Evolutionary conservation across 345 rosid species (phyloP).

Genomic region (Turnera subulata): DNA sequence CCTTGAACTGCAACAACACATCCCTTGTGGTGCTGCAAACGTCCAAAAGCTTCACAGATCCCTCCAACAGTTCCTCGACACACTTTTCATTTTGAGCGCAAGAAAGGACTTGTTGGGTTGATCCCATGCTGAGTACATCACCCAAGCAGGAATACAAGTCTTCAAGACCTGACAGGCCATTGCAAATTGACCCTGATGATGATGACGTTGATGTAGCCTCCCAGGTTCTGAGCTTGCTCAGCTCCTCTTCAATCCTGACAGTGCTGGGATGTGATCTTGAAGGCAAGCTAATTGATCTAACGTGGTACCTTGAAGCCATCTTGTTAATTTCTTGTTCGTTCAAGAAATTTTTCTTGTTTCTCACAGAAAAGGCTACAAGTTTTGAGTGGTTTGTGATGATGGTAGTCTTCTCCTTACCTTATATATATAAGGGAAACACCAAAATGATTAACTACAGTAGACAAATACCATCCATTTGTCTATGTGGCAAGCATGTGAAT

Average conservation of each 20-base stretch:
- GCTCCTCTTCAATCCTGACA: no score
- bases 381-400: no score
- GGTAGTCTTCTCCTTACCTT: not conserved
- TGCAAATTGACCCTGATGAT: constrained; percentile 34
- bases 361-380: no score
- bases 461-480: not conserved
- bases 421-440: constrained; percentile 20
- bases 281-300: no score
- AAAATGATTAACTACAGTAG: not conserved
- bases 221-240: constrained; percentile 23
- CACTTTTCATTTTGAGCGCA: constrained; percentile 26
- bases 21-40: constrained; percentile 55
- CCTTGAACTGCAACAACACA: constrained; percentile 41
- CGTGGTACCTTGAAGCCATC: no score
- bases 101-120: constrained; percentile 48
- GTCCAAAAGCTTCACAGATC: constrained; percentile 54
- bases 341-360: no score
- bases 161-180: constrained; percentile 37
- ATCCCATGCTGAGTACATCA: constrained; percentile 52
- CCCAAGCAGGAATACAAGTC: constrained; percentile 41
- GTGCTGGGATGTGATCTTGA: no score
- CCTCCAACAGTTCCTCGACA: constrained; percentile 52
- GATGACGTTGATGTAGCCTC: constrained; percentile 25
- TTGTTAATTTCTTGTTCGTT: no score
- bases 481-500: constrained; percentile 30